Percentiles rank a stretch among this genome's conserved stretches.
phyloP scores from a whole-genome alignment of 2,329 filamentous ascomycete genomes.

The Fusarium buxicola region DNA sequence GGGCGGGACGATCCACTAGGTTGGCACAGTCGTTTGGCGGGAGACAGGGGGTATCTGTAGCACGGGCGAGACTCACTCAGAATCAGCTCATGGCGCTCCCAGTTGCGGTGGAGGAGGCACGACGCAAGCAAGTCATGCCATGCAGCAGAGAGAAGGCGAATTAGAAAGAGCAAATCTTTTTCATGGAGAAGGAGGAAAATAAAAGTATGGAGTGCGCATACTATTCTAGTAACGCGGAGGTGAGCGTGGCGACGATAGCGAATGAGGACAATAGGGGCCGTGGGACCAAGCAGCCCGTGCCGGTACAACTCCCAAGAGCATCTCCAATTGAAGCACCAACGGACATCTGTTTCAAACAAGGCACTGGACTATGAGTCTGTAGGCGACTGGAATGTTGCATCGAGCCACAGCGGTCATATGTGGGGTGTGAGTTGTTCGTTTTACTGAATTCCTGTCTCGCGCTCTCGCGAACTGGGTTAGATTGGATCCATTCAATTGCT shows the following conservation, averaged over 20 bases:
- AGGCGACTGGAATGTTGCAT: constrained; percentile 41
- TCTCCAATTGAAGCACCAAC: constrained; percentile 16
- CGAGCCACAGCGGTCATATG: constrained; percentile 22
- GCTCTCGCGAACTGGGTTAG: background rate
- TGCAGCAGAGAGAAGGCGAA: constrained; percentile 32
- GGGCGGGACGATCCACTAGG: constrained; percentile 41
- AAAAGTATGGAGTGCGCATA: background rate
- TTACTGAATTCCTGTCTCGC: background rate
- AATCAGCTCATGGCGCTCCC: constrained; percentile 43
- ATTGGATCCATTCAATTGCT: background rate
- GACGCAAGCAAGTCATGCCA: constrained; percentile 43
- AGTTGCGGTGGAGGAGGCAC: constrained; percentile 26
- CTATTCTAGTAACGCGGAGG: constrained; percentile 11
- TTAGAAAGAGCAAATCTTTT: background rate
- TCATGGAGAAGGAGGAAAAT: background rate
- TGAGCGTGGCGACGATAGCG: constrained; percentile 1
- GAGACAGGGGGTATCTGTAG: constrained; percentile 42
- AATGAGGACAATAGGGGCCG: background rate
- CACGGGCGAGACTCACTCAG: constrained; percentile 35
- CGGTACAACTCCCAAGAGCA: background rate
- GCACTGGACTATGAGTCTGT: constrained; percentile 20
- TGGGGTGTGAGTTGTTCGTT: background rate
- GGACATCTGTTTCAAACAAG: constrained; percentile 28
- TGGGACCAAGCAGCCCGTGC: constrained; percentile 2
- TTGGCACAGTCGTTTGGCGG: constrained; percentile 36